A percentile compares a stretch with the other conserved stretches of the same genome.
These are phyloP conservation scores for Clarireedia paspali DNA, from an alignment of 2,329 filamentous ascomycete species.

Conservation along the genomic window DNA sequence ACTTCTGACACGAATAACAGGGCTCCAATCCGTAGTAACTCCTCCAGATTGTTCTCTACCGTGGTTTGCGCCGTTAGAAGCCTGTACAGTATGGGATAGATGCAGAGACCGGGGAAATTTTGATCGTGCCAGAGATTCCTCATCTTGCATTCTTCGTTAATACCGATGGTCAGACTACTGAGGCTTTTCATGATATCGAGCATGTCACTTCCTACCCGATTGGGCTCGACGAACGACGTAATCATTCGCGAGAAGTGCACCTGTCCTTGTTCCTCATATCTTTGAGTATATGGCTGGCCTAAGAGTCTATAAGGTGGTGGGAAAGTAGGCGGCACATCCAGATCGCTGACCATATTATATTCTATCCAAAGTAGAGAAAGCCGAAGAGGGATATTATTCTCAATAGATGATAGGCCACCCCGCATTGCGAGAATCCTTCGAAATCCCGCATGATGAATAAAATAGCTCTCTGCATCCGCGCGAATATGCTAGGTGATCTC, in stretches of 20 bases:
- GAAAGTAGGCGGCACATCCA: neutral
- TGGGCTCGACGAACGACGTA: neutral
- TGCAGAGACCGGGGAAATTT: neutral
- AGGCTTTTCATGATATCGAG: neutral
- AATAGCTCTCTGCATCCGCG: neutral
- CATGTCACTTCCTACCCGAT: neutral
- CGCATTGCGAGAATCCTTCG: neutral
- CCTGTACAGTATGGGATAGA: neutral
- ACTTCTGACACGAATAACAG: neutral
- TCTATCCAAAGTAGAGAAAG: slow-evolving; percentile 5
- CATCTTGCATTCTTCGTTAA: neutral
- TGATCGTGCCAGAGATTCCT: neutral
- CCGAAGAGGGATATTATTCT: neutral
- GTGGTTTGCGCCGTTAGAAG: neutral
- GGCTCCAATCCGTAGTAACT: neutral
- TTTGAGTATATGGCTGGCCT: neutral
- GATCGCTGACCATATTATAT: neutral
- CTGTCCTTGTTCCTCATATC: neutral
- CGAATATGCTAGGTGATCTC: neutral
- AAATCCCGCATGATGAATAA: slow-evolving; percentile 1
- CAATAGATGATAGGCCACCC: neutral
- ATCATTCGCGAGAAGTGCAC: neutral
- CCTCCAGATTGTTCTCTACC: neutral
- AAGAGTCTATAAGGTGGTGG: neutral
- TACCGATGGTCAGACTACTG: neutral